phyloP scores from a whole-genome alignment of 805 yeast genomes.

The Allodekkera sacchari region DNA sequence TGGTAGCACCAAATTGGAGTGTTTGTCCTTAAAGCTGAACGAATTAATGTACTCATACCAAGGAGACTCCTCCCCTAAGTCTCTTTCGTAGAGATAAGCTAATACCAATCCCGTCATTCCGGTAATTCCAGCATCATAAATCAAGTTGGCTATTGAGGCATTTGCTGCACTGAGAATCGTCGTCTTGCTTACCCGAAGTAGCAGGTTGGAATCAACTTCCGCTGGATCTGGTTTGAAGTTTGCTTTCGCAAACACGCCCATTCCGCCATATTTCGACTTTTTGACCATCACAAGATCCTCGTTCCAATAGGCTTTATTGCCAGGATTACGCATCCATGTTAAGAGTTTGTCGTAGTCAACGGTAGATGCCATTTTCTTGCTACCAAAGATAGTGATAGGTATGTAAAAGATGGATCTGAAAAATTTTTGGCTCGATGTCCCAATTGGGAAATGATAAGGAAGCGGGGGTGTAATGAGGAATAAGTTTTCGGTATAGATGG shows the following conservation, averaged over 20 bases:
- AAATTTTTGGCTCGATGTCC: too few species aligned
- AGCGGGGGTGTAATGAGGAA: too few species aligned
- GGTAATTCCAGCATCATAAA: conserved; percentile 48
- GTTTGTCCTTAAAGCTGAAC: conserved; percentile 30
- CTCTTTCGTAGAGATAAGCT: conserved; percentile 64
- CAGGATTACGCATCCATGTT: conserved; percentile 42
- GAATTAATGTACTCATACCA: conserved; percentile 64
- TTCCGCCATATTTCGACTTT: conserved; percentile 49
- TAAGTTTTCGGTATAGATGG: too few species aligned
- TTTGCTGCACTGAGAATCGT: conserved; percentile 51
- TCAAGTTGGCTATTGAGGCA: conserved; percentile 55
- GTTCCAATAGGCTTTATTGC: conserved; percentile 47
- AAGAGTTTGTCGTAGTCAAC: conserved; percentile 23
- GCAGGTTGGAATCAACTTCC: conserved; percentile 18
- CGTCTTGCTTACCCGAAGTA: conserved; percentile 55
- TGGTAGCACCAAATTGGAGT: conserved; percentile 36
- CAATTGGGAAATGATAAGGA: too few species aligned
- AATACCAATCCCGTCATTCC: conserved; percentile 64
- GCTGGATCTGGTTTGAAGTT: conserved; percentile 30
- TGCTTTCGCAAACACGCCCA: conserved; percentile 60
- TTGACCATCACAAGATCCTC: conserved; percentile 35
- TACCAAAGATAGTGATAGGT: not conserved
- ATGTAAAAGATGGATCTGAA: conserved; percentile 1
- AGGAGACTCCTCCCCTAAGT: conserved; percentile 57
- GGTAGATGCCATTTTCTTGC: conserved; percentile 24